Evolutionary conservation across 2,329 filamentous ascomycete species (phyloP).

Genomic region (Hirsutella thompsonii): DNA sequence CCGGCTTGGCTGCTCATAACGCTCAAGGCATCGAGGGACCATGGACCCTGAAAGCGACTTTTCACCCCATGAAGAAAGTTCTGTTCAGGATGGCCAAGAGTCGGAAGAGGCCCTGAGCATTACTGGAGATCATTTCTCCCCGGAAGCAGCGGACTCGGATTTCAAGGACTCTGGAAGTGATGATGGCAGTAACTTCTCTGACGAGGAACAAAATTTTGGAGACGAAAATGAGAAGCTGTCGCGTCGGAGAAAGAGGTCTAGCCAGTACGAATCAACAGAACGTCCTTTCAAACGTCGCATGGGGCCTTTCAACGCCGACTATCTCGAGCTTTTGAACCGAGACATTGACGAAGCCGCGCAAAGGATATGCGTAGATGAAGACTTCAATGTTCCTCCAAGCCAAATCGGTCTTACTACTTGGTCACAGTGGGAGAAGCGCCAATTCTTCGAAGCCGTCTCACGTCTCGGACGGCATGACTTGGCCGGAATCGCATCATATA

Average conservation of each 20-base stretch:
- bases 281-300: conserved; percentile 32
- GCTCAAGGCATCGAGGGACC: conserved; percentile 9
- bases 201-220: background rate
- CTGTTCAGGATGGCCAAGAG: background rate
- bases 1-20: conserved; percentile 3
- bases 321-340: conserved; percentile 40
- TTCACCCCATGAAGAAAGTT: conserved; percentile 4
- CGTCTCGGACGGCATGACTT: conserved; percentile 52
- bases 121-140: too few species aligned
- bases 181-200: background rate
- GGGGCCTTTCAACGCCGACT: conserved; percentile 28
- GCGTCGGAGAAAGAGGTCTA: background rate
- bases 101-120: background rate
- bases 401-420: conserved; percentile 61
- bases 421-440: conserved; percentile 56
- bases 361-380: conserved; percentile 18
- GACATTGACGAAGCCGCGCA: conserved; percentile 41
- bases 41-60: conserved; percentile 18
- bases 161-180: too few species aligned
- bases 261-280: background rate
- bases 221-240: background rate
- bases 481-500: conserved; percentile 43
- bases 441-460: conserved; percentile 53
- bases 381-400: conserved; percentile 22
- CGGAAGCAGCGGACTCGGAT: too few species aligned